Base-by-base conservation (phyloP, 176 grass and related monocot genomes). In the Zoysia japonica region DNA sequence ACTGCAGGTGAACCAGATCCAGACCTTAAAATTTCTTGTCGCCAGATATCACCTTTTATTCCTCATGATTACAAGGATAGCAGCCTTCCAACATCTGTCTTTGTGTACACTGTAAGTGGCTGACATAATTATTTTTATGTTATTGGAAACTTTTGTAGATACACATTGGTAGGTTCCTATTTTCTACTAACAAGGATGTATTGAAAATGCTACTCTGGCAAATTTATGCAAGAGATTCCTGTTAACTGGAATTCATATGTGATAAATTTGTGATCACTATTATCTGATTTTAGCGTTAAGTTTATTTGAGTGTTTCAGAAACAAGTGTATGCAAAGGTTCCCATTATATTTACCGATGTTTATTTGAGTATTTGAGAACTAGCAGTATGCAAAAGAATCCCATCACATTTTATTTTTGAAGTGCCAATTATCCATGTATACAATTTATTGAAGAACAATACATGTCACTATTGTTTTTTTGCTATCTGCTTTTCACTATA, bases 21-120 rank as follows among this genome's bases (percentile, higher is more conserved):
- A 3, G 96, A 99, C 69, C 92, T 99, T 46, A 99, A 99, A 88
- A 95, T 99, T 35, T 99, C 96, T 74, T 99, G 96, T 81, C 92
- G 96, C 48, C 96, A 99, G 59, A 99, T 99, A 91, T 99, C 96
- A 78, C 96, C 96, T 67, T 99, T 99, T 75, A 95, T 95, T 69
- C 96, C 96, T 78, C 90, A 95, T 87, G 85, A 99, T 99, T 99
- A 99, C 67, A 89, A 86, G 71, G 96, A 99, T 67, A 99, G 96
- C 88, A 99, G 96, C 67, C 92, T 95, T 81, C 96, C 96, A 59
- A 78, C 96, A 64, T 87, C 86, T 91, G 96, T 99, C 46, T 99
- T 99, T 86, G 92, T 99, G 67, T 99, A 99, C 81, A 99, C 96
- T 52, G 96, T 99, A 79, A 85, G 96, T 84, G 44, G n/a, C 20